A percentile compares a stretch with the other conserved stretches of the same genome.
phyloP scores from a whole-genome alignment of 108 stramenopile genomes.

The Cyclotella atomus region DNA sequence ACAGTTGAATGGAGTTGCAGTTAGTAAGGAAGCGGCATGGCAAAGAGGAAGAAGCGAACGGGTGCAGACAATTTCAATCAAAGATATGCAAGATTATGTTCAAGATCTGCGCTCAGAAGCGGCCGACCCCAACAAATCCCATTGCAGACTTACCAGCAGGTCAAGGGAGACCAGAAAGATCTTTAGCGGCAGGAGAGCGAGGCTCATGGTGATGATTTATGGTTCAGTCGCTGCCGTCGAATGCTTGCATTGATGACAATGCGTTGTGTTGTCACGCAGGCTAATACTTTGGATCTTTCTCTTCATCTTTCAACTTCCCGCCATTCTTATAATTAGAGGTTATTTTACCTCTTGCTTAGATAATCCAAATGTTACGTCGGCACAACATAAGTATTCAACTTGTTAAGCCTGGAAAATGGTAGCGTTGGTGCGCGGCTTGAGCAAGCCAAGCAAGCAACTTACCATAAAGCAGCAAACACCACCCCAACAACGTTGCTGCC shows the following conservation, averaged over 20 bases:
- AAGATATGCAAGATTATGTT: too few relatives aligned
- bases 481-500: neutral
- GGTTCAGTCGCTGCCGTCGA: too few relatives aligned
- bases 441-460: neutral
- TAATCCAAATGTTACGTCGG: too few relatives aligned
- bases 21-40: neutral
- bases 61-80: slow-evolving; percentile 3
- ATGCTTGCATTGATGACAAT: too few relatives aligned
- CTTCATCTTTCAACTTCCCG: too few relatives aligned
- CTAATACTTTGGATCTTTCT: too few relatives aligned
- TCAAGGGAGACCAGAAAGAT: slow-evolving; percentile 79
- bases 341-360: too few relatives aligned
- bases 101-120: neutral
- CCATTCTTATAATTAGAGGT: too few relatives aligned
- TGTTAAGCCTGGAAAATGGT: too few relatives aligned
- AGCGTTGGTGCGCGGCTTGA: too few relatives aligned
- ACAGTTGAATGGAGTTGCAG: neutral
- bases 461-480: neutral
- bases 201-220: slow-evolving; percentile 40
- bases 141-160: slow-evolving; percentile 63
- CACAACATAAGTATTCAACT: too few relatives aligned
- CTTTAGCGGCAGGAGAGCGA: slow-evolving; percentile 74
- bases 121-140: neutral
- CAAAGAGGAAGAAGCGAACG: neutral
- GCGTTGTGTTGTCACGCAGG: too few relatives aligned